phyloP scores from a whole-genome alignment of 2,329 filamentous ascomycete genomes.

The Fusarium mexicanum region DNA sequence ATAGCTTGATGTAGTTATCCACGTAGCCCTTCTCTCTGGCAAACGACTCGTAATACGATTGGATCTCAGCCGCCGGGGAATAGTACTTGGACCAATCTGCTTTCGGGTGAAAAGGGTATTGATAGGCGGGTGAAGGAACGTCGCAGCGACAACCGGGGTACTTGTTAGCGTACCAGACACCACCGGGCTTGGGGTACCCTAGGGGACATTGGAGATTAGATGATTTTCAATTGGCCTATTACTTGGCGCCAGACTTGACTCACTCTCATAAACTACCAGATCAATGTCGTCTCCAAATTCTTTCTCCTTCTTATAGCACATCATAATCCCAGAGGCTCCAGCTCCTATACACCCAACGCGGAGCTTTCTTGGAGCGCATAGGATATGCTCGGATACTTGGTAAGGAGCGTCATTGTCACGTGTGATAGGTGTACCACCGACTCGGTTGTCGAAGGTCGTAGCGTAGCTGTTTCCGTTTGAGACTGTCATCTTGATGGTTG shows the following conservation, averaged over 20 bases:
- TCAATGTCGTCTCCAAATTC: constrained; percentile 14
- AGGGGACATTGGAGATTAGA: neutral
- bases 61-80: constrained; percentile 51
- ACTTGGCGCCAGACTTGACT: accelerated
- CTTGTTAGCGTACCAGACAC: constrained; percentile 50
- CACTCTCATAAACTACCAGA: constrained; percentile 12
- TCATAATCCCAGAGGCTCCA: constrained; percentile 15
- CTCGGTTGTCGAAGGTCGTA: constrained; percentile 2
- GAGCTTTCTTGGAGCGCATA: constrained; percentile 8
- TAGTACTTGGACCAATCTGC: constrained; percentile 56
- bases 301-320: constrained; percentile 21
- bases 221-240: accelerated
- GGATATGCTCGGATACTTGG: constrained; percentile 5
- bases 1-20: constrained; percentile 42
- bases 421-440: neutral
- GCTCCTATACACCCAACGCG: constrained; percentile 13
- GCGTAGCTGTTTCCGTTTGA: constrained; percentile 2
- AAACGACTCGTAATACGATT: constrained; percentile 48
- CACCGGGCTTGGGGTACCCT: constrained; percentile 37
- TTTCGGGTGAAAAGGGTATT: constrained; percentile 56
- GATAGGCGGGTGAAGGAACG: constrained; percentile 54
- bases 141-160: constrained; percentile 50
- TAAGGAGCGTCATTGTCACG: neutral
- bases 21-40: constrained; percentile 45
- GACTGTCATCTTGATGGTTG: neutral